phyloP scores from a whole-genome alignment of 257 asterid genomes.

The Jacaranda copaia region DNA sequence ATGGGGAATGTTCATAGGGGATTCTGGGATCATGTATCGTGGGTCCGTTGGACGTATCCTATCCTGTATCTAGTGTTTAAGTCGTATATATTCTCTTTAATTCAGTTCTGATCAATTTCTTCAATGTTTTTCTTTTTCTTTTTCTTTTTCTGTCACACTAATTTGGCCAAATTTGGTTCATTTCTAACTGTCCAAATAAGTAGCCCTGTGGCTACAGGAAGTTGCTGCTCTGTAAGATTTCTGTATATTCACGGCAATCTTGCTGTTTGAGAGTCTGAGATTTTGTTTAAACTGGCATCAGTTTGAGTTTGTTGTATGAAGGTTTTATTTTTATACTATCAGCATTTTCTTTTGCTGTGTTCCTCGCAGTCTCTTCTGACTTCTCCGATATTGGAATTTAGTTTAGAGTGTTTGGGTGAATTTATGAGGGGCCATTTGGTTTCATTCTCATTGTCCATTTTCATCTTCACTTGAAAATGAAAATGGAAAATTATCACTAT shows the following conservation, averaged over 20 bases:
- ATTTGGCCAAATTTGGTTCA: conserved; percentile 33
- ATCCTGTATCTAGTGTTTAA: conserved; percentile 35
- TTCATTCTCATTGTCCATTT: too few species aligned
- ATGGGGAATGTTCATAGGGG: conserved; percentile 6
- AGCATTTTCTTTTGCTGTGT: background rate
- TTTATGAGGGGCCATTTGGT: too few species aligned
- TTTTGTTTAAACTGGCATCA: conserved; percentile 24
- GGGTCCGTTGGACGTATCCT: conserved; percentile 27
- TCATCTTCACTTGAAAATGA: too few species aligned
- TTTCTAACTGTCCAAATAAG: conserved; percentile 27
- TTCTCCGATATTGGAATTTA: too few species aligned
- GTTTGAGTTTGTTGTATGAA: conserved; percentile 1
- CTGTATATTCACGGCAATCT: conserved; percentile 2
- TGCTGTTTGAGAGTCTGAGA: conserved; percentile 26
- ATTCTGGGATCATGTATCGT: conserved; percentile 3
- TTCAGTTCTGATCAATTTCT: conserved; percentile 33
- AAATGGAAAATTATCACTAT: too few species aligned
- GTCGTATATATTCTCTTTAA: conserved; percentile 28
- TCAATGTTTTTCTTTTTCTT: background rate
- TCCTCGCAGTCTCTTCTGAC: too few species aligned
- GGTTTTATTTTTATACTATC: background rate
- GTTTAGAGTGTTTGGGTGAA: background rate
- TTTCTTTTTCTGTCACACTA: background rate
- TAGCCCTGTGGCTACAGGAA: conserved; percentile 26
- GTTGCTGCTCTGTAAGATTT: conserved; percentile 19